These are phyloP conservation scores for Talaromyces funiculosus DNA, from an alignment of 2,329 filamentous ascomycete genomes.

Conservation along the genomic window DNA sequence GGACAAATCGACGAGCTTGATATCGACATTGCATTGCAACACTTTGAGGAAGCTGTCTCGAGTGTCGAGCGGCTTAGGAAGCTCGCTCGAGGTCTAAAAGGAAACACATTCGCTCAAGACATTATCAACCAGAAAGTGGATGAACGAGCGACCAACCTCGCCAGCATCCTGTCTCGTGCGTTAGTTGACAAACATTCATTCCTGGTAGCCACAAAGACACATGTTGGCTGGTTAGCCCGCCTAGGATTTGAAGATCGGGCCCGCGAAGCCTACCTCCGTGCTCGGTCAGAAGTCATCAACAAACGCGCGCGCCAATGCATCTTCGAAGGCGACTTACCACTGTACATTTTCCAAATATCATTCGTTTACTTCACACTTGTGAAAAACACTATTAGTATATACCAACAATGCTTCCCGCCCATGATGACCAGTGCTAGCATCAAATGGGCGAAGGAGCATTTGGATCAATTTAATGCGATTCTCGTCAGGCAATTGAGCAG, in stretches of 20 bases:
- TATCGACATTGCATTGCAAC: conserved; percentile 88
- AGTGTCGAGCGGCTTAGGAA: conserved; percentile 79
- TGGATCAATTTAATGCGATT: conserved; percentile 83
- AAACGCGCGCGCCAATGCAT: conserved; percentile 84
- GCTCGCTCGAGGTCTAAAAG: conserved; percentile 73
- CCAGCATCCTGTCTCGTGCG: conserved; percentile 68
- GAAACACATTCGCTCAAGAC: conserved; percentile 80
- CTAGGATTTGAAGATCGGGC: conserved; percentile 88
- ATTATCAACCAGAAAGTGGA: conserved; percentile 90
- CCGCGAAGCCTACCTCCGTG: conserved; percentile 76
- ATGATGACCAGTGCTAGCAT: conserved; percentile 90
- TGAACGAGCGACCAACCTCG: conserved; percentile 72
- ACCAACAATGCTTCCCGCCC: conserved; percentile 78
- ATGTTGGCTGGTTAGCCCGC: conserved; percentile 76
- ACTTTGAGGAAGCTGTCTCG: conserved; percentile 76
- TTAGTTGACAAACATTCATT: conserved; percentile 73
- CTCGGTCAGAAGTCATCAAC: conserved; percentile 70
- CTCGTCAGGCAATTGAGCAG: conserved; percentile 80
- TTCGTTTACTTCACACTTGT: conserved; percentile 95
- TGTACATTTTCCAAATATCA: conserved; percentile 91
- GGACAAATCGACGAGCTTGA: conserved; percentile 92
- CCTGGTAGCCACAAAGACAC: conserved; percentile 68
- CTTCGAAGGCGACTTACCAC: conserved; percentile 86
- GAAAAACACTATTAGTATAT: conserved; percentile 84
- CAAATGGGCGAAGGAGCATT: conserved; percentile 95